phyloP scores from a whole-genome alignment of 2,329 filamentous ascomycete genomes.

The Rutstroemia sp. region DNA sequence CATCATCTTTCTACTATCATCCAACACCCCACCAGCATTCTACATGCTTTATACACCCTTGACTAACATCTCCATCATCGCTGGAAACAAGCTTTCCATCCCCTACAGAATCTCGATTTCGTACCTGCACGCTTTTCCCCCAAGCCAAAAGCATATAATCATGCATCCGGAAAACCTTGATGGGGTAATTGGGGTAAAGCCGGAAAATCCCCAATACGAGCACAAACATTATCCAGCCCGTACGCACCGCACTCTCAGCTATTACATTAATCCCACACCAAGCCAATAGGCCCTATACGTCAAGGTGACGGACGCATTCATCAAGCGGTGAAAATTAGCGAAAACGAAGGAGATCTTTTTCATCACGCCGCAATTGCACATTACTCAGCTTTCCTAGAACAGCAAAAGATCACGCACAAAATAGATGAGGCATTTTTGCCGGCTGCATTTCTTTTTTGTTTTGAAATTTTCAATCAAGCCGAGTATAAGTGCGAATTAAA shows the following conservation, averaged over 20 bases:
- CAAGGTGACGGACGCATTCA: too few species aligned
- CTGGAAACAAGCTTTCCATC: slow-evolving; percentile 5
- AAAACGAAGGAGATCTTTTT: too few species aligned
- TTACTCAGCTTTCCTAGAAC: background rate
- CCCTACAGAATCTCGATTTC: background rate
- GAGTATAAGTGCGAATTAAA: too few species aligned
- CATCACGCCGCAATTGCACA: background rate
- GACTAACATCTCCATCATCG: background rate
- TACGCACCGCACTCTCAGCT: too few species aligned
- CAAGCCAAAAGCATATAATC: slow-evolving; percentile 2
- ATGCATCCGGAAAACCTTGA: background rate
- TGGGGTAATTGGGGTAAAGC: background rate
- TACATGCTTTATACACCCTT: background rate
- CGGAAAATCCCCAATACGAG: background rate
- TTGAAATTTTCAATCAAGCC: too few species aligned
- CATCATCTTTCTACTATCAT: background rate
- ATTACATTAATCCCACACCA: too few species aligned
- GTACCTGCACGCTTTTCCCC: slow-evolving; percentile 10
- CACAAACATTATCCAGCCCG: background rate
- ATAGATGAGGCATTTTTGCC: slow-evolving; percentile 15
- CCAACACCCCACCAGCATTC: background rate
- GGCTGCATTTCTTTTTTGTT: slow-evolving; percentile 2
- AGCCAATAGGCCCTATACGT: too few species aligned
- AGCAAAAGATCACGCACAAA: background rate
- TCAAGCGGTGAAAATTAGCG: too few species aligned